Conservation (phyloP, 78 protist species). For the Salpingoeca rosetta region DNA sequence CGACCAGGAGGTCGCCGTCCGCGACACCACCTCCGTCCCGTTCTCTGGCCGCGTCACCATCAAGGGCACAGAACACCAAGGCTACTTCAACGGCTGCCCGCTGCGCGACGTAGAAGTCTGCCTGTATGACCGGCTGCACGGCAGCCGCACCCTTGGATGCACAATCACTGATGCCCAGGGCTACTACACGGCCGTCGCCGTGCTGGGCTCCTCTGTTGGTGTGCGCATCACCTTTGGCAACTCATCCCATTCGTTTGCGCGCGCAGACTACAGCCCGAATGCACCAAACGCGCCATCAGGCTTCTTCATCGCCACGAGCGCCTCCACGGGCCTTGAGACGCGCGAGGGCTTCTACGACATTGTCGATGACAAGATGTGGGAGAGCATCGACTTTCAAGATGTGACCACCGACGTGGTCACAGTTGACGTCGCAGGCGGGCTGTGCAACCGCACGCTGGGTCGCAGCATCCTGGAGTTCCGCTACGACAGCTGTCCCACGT, state of each 20-base stretch:
- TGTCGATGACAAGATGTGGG: neutral
- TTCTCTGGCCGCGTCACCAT: neutral
- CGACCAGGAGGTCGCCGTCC: neutral
- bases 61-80: neutral
- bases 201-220: neutral
- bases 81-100: neutral
- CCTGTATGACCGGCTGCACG: neutral
- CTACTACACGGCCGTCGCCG: neutral
- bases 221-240: neutral
- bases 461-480: neutral
- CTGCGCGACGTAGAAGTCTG: neutral
- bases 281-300: neutral
- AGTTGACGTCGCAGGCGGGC: neutral
- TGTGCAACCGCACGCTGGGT: neutral
- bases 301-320: neutral
- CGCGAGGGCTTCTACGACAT: neutral
- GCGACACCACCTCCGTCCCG: neutral
- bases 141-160: neutral
- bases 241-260: neutral
- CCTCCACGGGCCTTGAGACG: neutral
- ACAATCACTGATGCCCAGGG: neutral
- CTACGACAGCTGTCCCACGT: neutral
- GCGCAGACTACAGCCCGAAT: neutral
- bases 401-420: neutral
- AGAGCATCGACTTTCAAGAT: neutral